These are phyloP conservation scores for Botrytis aclada DNA, from an alignment of 2,329 filamentous ascomycete species.

Conservation along the genomic window DNA sequence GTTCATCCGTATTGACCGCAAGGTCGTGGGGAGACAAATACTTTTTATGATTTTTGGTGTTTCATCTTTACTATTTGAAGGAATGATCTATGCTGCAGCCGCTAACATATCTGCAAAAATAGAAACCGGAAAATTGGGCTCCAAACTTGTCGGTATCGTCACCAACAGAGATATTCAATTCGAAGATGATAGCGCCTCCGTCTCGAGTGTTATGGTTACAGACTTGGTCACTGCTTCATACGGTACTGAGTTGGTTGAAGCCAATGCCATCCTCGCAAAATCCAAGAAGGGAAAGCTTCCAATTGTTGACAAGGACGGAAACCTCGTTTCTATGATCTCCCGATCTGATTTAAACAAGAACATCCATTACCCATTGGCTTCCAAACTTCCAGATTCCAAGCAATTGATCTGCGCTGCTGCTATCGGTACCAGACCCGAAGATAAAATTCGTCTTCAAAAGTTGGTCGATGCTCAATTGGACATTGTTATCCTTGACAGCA, in stretches of 20 bases:
- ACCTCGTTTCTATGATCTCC: constrained; percentile 88
- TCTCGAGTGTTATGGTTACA: constrained; percentile 91
- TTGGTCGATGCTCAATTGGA: constrained; percentile 94
- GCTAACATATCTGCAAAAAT: constrained; percentile 41
- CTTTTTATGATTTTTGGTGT: constrained; percentile 44
- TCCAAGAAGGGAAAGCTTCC: constrained; percentile 99
- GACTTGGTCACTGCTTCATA: constrained; percentile 84
- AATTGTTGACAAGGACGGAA: constrained; percentile 78
- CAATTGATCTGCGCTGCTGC: constrained; percentile 94
- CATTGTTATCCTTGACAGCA: constrained; percentile 92
- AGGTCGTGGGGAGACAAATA: constrained; percentile 77
- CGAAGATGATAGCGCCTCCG: constrained; percentile 68
- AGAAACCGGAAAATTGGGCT: constrained; percentile 92
- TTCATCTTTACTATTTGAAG: constrained; percentile 20
- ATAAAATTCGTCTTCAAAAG: constrained; percentile 80
- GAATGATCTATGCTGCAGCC: neutral
- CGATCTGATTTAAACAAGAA: constrained; percentile 98
- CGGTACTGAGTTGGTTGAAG: constrained; percentile 80
- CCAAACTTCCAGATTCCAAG: constrained; percentile 94
- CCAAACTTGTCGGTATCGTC: constrained; percentile 95
- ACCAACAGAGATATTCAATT: constrained; percentile 98
- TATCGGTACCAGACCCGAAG: constrained; percentile 91
- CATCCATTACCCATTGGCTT: constrained; percentile 91
- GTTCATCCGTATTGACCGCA: constrained; percentile 97
- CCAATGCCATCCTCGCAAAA: constrained; percentile 87